Conservation (phyloP, 108 stramenopile genomes). For the Parietichytrium sp. region DNA sequence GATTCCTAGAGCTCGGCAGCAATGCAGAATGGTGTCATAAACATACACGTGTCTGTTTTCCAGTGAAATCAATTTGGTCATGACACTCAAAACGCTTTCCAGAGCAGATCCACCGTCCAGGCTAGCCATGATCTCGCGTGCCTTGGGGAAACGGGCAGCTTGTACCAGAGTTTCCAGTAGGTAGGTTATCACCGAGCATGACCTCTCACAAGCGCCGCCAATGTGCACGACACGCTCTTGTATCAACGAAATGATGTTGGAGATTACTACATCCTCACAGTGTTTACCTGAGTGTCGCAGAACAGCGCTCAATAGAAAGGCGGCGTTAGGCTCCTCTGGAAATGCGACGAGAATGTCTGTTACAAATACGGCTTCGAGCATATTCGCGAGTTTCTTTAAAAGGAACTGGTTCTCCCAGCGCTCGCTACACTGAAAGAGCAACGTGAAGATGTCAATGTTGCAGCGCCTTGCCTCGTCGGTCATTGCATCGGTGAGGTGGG, state of each 20-base stretch:
- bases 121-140: not conserved
- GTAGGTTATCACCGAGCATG: not conserved
- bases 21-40: not conserved
- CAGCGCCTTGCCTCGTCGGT: not conserved
- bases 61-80: not conserved
- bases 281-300: not conserved
- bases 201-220: not conserved
- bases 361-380: not conserved
- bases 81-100: not conserved
- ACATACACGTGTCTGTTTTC: not conserved
- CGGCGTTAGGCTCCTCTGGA: not conserved
- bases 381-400: not conserved
- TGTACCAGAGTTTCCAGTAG: not conserved
- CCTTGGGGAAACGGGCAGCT: not conserved
- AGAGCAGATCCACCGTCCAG: not conserved
- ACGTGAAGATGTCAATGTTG: conserved; percentile 8
- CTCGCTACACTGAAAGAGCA: not conserved
- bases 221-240: not conserved
- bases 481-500: not conserved
- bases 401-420: not conserved
- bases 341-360: not conserved
- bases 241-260: not conserved
- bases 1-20: not conserved
- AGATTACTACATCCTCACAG: not conserved
- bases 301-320: not conserved